Evolutionary conservation across 164 flowering plant genomes (phyloP).

Genomic region (Liquidambar formosana): DNA sequence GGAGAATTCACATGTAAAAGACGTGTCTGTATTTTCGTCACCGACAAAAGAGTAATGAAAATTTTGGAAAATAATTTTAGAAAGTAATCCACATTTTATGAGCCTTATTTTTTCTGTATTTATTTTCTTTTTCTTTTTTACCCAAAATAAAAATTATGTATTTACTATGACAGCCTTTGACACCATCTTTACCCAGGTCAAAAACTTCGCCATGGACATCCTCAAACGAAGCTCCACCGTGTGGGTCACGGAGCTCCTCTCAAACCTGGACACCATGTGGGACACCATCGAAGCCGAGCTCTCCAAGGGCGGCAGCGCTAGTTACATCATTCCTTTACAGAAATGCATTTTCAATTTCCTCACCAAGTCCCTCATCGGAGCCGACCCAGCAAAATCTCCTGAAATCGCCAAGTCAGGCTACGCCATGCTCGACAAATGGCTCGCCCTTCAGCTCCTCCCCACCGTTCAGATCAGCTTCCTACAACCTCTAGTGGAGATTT

Average conservation of each 20-base stretch:
- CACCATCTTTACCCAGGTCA: constrained; percentile 42
- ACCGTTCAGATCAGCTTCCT: constrained; percentile 37
- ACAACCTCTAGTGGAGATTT: constrained; percentile 73
- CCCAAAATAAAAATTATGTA: too few species aligned
- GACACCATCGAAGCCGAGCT: constrained; percentile 49
- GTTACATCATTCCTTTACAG: constrained; percentile 47
- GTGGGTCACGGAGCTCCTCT: constrained; percentile 50
- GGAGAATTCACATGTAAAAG: too few species aligned
- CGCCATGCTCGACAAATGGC: constrained; percentile 59
- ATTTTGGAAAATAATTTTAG: too few species aligned
- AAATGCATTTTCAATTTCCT: constrained; percentile 62
- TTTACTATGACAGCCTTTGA: not conserved
- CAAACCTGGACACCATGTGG: constrained; percentile 61
- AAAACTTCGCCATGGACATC: constrained; percentile 53
- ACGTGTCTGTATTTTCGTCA: too few species aligned
- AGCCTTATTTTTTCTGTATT: too few species aligned
- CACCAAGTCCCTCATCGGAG: constrained; percentile 50
- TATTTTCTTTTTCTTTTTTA: too few species aligned
- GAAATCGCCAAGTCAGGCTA: constrained; percentile 52
- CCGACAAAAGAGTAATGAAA: too few species aligned
- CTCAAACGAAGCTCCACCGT: constrained; percentile 58
- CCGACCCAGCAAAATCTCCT: constrained; percentile 52
- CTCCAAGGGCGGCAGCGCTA: constrained; percentile 1
- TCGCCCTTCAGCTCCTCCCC: constrained; percentile 67
- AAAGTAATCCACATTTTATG: too few species aligned